Evolutionary conservation across 331 rosid species (phyloP).

Genomic region (Rosa hybrid): DNA sequence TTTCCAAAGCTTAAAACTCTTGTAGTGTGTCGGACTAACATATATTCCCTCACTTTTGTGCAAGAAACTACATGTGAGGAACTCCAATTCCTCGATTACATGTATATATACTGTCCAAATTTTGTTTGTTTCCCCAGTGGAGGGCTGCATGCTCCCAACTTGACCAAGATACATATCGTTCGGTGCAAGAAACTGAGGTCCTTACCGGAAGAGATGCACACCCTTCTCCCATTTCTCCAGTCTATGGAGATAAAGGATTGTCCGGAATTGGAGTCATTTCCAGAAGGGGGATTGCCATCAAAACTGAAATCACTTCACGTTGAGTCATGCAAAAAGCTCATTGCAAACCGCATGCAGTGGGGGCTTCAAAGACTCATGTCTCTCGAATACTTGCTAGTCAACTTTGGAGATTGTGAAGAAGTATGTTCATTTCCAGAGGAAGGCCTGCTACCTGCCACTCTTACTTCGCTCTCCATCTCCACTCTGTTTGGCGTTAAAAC

Average conservation of each 20-base stretch:
- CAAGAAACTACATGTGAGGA: not conserved
- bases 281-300: constrained; percentile 6
- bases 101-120: not conserved
- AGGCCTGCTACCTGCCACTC: constrained; percentile 19
- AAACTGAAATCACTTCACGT: not conserved
- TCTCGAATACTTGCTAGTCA: not conserved
- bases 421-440: constrained; percentile 18
- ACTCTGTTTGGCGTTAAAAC: not conserved
- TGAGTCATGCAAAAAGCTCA: not conserved
- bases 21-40: not conserved
- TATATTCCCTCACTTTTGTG: not conserved
- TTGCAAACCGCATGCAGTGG: not conserved
- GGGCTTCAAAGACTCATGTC: constrained; percentile 9
- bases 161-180: not conserved
- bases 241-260: not conserved
- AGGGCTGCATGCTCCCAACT: not conserved
- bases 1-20: constrained; percentile 28
- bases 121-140: not conserved
- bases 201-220: constrained; percentile 1
- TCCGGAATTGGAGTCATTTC: constrained; percentile 17
- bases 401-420: not conserved
- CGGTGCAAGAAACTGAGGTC: constrained; percentile 7
- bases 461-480: not conserved
- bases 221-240: constrained; percentile 11
- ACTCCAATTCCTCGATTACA: not conserved